Evolutionary conservation across 2,329 filamentous ascomycete genomes (phyloP).

Genomic region (Pezicula neosporulosa): DNA sequence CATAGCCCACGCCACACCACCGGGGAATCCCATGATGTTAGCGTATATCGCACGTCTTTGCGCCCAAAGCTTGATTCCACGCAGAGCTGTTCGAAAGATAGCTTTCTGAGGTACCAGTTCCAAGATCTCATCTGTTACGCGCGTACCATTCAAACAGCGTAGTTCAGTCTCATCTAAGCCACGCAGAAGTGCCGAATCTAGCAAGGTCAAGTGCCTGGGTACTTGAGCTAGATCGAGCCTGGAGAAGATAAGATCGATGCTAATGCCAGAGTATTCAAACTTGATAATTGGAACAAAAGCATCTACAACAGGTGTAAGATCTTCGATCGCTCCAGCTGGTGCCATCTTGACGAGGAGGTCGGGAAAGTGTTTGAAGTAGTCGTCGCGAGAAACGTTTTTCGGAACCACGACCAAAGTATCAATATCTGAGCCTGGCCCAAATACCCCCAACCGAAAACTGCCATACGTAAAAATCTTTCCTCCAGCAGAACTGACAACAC

Average conservation of each 20-base stretch:
- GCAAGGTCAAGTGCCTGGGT: constrained; percentile 69
- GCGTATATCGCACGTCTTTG: constrained; percentile 89
- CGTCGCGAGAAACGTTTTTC: constrained; percentile 80
- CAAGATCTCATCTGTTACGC: constrained; percentile 91
- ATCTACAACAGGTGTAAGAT: constrained; percentile 81
- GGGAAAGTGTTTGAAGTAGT: constrained; percentile 93
- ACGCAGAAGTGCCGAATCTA: constrained; percentile 79
- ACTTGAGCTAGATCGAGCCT: constrained; percentile 70
- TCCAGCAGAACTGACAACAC: constrained; percentile 77
- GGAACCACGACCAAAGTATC: constrained; percentile 92
- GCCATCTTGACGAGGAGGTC: constrained; percentile 73
- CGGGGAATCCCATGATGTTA: constrained; percentile 94
- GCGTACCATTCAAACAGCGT: constrained; percentile 87
- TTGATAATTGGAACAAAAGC: constrained; percentile 98
- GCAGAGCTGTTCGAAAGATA: constrained; percentile 83
- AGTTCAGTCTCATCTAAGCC: constrained; percentile 85
- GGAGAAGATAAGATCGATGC: constrained; percentile 91
- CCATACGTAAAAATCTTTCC: constrained; percentile 96
- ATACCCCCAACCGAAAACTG: constrained; percentile 91
- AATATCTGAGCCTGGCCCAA: constrained; percentile 94
- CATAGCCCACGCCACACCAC: constrained; percentile 98
- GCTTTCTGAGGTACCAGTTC: constrained; percentile 83
- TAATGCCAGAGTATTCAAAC: constrained; percentile 85
- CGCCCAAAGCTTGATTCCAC: constrained; percentile 96
- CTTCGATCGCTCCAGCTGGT: constrained; percentile 74